phyloP scores from a whole-genome alignment of 768 basidiomycete genomes.

The Suillus spraguei region DNA sequence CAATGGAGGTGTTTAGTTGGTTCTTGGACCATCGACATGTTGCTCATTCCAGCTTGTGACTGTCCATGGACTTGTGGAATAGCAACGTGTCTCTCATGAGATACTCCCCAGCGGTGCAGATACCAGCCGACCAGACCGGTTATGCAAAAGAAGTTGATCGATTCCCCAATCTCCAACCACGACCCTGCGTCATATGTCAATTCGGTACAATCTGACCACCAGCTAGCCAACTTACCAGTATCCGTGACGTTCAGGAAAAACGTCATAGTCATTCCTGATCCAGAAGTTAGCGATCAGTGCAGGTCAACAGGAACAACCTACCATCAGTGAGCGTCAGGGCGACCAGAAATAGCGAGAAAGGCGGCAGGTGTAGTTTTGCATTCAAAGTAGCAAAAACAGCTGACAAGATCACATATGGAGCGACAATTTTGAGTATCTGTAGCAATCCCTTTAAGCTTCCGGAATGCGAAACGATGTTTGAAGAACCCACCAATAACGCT shows the following conservation, averaged over 20 bases:
- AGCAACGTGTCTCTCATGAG: constrained; percentile 51
- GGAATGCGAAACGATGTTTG: constrained; percentile 1
- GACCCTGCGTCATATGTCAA: constrained; percentile 49
- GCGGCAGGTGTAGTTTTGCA: constrained; percentile 64
- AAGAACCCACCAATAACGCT: constrained; percentile 53
- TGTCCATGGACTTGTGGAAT: constrained; percentile 17
- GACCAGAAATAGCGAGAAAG: constrained; percentile 80
- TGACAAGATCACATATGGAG: constrained; percentile 78
- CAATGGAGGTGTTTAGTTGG: background rate
- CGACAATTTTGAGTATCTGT: constrained; percentile 81
- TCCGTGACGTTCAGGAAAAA: constrained; percentile 88
- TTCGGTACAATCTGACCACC: constrained; percentile 1
- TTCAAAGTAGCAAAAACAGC: constrained; percentile 71
- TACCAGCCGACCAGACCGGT: constrained; percentile 81
- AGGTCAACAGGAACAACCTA: constrained; percentile 28
- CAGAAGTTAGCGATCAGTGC: constrained; percentile 14
- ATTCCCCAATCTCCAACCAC: constrained; percentile 89
- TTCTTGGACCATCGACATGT: background rate
- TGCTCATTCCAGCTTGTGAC: constrained; percentile 23
- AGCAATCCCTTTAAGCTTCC: constrained; percentile 6
- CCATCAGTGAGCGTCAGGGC: constrained; percentile 76
- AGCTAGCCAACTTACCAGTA: constrained; percentile 49
- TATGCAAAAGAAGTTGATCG: constrained; percentile 87
- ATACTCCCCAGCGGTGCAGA: constrained; percentile 72
- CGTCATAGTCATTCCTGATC: constrained; percentile 73